Conservation (phyloP, 2,329 filamentous ascomycete species). For the Reticulascus tulasneorum region DNA sequence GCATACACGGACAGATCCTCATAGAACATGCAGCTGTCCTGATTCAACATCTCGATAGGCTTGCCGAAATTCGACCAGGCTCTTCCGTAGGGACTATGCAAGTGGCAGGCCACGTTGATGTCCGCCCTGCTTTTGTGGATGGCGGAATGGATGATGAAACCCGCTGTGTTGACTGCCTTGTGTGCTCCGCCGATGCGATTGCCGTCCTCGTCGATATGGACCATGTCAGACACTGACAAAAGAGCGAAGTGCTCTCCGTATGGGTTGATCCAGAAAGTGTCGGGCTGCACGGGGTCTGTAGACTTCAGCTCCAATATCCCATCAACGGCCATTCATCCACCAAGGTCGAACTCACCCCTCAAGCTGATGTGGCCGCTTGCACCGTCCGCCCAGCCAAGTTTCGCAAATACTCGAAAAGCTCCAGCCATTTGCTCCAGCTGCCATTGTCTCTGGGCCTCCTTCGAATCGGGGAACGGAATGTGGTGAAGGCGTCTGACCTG, state of each 20-base stretch:
- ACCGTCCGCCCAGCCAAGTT: constrained; percentile 41
- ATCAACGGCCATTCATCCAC: too few species aligned
- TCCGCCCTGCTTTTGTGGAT: constrained; percentile 60
- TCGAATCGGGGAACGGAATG: constrained; percentile 7
- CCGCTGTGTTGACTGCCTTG: constrained; percentile 63
- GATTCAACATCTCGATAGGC: constrained; percentile 65
- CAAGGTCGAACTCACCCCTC: constrained; percentile 10
- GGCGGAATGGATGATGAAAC: constrained; percentile 65
- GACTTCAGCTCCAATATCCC: background rate
- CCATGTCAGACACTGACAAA: constrained; percentile 62
- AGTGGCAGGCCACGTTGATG: constrained; percentile 63
- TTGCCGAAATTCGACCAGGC: constrained; percentile 62
- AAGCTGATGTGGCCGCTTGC: constrained; percentile 43
- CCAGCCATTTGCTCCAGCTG: constrained; percentile 38
- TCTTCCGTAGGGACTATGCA: constrained; percentile 59
- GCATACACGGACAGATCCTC: constrained; percentile 58
- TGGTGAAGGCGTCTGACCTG: constrained; percentile 12
- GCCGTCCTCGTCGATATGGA: constrained; percentile 57
- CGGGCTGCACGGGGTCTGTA: constrained; percentile 25
- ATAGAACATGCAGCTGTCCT: constrained; percentile 62
- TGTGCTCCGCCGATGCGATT: constrained; percentile 53
- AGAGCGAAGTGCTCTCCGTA: constrained; percentile 62
- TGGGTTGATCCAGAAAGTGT: constrained; percentile 48
- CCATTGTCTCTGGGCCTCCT: constrained; percentile 26
- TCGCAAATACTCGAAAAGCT: constrained; percentile 44